Evolutionary conservation across 225 moss, liverwort and hornwort genomes (phyloP).

Genomic region (Rhytidiadelphus loreus): DNA sequence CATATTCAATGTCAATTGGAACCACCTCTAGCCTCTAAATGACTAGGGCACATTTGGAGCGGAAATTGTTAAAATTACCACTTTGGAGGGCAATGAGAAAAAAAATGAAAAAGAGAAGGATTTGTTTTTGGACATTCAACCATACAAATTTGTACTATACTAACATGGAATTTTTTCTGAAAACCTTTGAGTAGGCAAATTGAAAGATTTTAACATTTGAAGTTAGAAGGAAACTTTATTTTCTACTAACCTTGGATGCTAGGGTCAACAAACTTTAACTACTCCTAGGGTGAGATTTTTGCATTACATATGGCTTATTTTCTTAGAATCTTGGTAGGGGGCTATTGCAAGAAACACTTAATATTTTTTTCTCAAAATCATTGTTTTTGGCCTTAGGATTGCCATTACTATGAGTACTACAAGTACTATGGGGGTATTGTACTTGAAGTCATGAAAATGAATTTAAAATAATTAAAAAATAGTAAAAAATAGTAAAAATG

Average conservation of each 20-base stretch:
- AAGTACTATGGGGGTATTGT: too few species aligned
- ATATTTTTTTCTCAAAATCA: too few species aligned
- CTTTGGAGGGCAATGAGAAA: rapidly evolving
- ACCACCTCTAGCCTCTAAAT: neutral
- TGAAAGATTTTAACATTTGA: neutral
- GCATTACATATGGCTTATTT: neutral
- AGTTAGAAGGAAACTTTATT: neutral
- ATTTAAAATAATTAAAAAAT: too few species aligned
- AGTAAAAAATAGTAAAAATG: too few species aligned
- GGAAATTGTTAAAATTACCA: neutral
- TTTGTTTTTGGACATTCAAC: neutral
- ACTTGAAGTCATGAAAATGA: too few species aligned
- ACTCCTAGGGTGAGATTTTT: neutral
- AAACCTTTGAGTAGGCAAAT: neutral
- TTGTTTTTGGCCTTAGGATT: too few species aligned
- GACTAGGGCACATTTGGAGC: rapidly evolving
- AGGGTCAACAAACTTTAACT: neutral
- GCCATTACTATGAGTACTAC: too few species aligned
- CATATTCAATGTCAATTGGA: neutral
- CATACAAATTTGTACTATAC: neutral
- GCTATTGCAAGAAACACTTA: too few species aligned
- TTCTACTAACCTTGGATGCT: rapidly evolving
- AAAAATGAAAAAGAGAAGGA: neutral
- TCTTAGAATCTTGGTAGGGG: neutral
- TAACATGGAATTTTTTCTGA: neutral